Base-by-base conservation (phyloP, 768 basidiomycete genomes). In the Naganishia randhawae region DNA sequence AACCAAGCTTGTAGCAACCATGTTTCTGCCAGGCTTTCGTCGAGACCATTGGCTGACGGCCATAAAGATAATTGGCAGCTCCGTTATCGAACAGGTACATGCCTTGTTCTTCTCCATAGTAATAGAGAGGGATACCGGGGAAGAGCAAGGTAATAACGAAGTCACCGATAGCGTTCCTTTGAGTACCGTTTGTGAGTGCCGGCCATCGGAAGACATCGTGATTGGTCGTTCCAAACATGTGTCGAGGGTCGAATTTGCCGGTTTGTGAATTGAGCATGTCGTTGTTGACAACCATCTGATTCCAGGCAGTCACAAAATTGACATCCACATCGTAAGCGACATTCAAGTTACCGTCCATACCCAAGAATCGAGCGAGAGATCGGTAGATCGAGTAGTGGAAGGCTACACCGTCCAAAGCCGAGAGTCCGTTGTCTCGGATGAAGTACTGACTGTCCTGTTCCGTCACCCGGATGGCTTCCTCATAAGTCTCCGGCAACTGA, bases 301-400 rank as follows among this genome's bases (percentile, higher is more conserved):
- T 92, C 92, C 92, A 96, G 0, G 91, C 88, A 0, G 87, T 88
- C 80, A 93, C 82, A 74, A 95, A 92, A 80, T 95, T 91, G 77
- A 83, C 80, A 73, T 87, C 84, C 33, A 91, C 81, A 75, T 96
- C 93, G 79, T 88, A 94, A 11, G 91, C 92, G 63, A 92, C 93
- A 70, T 88, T 85, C 37, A 96, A 83, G 77, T 96, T 95, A 74
- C 93, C 93, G 76, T 96, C 93, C 92, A 95, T 94, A 63, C 92
- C 93, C 53, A 95, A 84, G 82, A 93, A 91, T 57, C 93, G 89
- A 33, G 87, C 82, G 63, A 95, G 81, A 2, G 89, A 82, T 68
- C 93, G 93, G 76, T 96, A 95, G 65, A 88, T 88, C 52, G 93
- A 95, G 79, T 95, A 96, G 78, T 96, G 93, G 83, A 95, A 95